A percentile compares a stretch with the other conserved stretches of the same genome.
Conservation (phyloP, 1,284 basidiomycete species). For the Cryptococcus hybrid region DNA sequence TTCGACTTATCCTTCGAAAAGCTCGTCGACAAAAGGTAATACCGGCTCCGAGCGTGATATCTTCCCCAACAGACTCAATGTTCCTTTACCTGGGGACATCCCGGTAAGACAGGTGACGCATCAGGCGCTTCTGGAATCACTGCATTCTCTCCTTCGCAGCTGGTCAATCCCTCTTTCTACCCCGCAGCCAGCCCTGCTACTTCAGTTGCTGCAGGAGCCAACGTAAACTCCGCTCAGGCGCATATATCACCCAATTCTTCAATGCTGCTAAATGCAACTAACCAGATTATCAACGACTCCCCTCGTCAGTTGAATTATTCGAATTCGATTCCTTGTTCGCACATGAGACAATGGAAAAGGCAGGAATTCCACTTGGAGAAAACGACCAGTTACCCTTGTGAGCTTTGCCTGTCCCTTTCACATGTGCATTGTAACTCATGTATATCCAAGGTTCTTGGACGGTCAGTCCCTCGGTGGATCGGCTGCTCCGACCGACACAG, state of each 20-base stretch:
- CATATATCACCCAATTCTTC: slow-evolving; percentile 13
- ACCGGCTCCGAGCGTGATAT: slow-evolving; percentile 45
- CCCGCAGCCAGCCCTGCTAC: slow-evolving; percentile 15
- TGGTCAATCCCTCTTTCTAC: slow-evolving; percentile 19
- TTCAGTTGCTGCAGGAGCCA: neutral
- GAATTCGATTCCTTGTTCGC: slow-evolving; percentile 50
- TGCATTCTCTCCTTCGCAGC: slow-evolving; percentile 24
- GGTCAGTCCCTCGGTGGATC: slow-evolving; percentile 44
- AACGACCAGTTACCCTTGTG: slow-evolving; percentile 46
- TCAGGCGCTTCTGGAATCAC: neutral
- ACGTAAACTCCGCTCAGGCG: slow-evolving; percentile 4
- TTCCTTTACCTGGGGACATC: slow-evolving; percentile 15
- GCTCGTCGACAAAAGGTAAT: slow-evolving; percentile 64
- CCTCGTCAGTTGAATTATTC: slow-evolving; percentile 39
- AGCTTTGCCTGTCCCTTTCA: slow-evolving; percentile 7
- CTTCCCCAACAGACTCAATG: slow-evolving; percentile 27
- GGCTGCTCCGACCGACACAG: slow-evolving; percentile 32
- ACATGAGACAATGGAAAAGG: slow-evolving; percentile 46
- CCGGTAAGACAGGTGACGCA: neutral
- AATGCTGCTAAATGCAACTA: slow-evolving; percentile 26
- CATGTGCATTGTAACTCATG: neutral
- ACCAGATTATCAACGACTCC: slow-evolving; percentile 43
- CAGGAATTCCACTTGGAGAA: slow-evolving; percentile 42
- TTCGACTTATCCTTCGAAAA: slow-evolving; percentile 81
- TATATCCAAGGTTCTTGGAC: slow-evolving; percentile 39